Conservation (phyloP, 305 asterid species). For the Fraxinus ornus region DNA sequence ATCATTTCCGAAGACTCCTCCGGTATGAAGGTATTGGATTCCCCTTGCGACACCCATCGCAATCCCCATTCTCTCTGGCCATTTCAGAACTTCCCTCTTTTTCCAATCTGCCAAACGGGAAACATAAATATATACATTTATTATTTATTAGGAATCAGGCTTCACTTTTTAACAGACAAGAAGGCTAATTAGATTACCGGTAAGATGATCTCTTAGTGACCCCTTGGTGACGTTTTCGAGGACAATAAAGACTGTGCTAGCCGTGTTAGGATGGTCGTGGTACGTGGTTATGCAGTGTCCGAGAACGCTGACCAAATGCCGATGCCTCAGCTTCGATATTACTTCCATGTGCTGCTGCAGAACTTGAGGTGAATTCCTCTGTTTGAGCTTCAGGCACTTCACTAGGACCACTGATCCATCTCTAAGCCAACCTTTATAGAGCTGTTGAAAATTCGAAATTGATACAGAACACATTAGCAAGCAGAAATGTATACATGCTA, state of each 20-base stretch:
- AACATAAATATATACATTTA: neutral
- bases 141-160: neutral
- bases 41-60: constrained; percentile 86
- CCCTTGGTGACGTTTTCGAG: constrained; percentile 75
- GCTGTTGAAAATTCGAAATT: constrained; percentile 36
- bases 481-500: neutral
- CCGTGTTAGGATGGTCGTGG: constrained; percentile 85
- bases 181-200: constrained; percentile 39
- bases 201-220: constrained; percentile 70
- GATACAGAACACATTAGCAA: neutral
- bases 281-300: constrained; percentile 91
- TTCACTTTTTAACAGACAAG: neutral
- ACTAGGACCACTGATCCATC: constrained; percentile 84
- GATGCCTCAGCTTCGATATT: constrained; percentile 83
- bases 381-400: constrained; percentile 82
- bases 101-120: constrained; percentile 65
- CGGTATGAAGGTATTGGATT: constrained; percentile 78
- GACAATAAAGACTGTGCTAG: constrained; percentile 76
- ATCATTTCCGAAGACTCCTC: constrained; percentile 73
- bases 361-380: constrained; percentile 77
- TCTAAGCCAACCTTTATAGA: constrained; percentile 78
- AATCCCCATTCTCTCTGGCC: constrained; percentile 94
- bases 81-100: constrained; percentile 70
- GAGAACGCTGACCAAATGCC: constrained; percentile 84
- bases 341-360: constrained; percentile 95